Evolutionary conservation across 306 rosid genomes (phyloP).

Genomic region (Boehmeria nivea): DNA sequence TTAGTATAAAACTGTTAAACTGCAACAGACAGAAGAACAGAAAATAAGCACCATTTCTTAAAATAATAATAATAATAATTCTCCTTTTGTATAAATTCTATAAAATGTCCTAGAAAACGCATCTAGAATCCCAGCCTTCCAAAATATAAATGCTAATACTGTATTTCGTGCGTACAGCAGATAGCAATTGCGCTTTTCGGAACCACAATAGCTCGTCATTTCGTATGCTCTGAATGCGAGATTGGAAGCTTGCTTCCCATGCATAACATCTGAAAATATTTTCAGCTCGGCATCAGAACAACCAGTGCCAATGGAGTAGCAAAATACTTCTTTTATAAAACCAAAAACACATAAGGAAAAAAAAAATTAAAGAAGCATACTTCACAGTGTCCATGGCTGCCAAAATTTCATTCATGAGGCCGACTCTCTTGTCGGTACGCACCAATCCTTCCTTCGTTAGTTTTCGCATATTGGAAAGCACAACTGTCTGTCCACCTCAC

Average conservation of each 20-base stretch:
- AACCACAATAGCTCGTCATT: constrained; percentile 62
- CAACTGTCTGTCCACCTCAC: constrained; percentile 39
- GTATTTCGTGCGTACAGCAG: constrained; percentile 50
- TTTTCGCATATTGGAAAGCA: constrained; percentile 68
- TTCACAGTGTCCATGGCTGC: constrained; percentile 87
- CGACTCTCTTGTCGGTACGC: constrained; percentile 81
- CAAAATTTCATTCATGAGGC: constrained; percentile 77
- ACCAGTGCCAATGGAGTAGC: neutral
- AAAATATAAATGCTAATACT: constrained; percentile 15
- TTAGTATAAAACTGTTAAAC: constrained; percentile 62
- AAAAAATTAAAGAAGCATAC: constrained; percentile 34
- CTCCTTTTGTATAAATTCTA: too few species aligned
- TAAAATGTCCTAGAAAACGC: too few species aligned
- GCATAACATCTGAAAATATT: constrained; percentile 72
- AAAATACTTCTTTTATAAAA: neutral
- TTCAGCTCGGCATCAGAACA: constrained; percentile 24
- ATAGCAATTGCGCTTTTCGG: constrained; percentile 60
- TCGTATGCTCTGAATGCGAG: constrained; percentile 60
- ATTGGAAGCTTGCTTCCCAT: constrained; percentile 81
- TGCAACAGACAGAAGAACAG: too few species aligned
- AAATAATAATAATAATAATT: neutral
- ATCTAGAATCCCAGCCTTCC: too few species aligned
- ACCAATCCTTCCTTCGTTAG: constrained; percentile 66
- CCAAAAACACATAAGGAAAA: neutral
- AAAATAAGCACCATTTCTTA: neutral